Evolutionary conservation across 805 yeast species (phyloP).

Genomic region (Brettanomyces nanus): DNA sequence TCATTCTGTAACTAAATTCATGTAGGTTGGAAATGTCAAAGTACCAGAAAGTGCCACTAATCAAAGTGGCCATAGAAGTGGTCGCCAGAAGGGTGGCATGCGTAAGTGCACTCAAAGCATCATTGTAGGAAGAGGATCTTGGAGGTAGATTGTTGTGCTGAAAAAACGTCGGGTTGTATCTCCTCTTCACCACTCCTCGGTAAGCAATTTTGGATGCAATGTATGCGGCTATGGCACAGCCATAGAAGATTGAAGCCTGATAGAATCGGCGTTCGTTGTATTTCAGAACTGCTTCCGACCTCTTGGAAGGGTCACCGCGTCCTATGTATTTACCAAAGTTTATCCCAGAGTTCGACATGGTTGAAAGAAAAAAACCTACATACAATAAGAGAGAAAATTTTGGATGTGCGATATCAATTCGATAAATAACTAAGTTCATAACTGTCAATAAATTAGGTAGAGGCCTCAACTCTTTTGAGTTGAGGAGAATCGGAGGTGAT

Average conservation of each 20-base stretch:
- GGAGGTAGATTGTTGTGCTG: slow-evolving; percentile 87
- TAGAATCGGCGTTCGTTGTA: slow-evolving; percentile 55
- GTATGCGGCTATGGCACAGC: slow-evolving; percentile 65
- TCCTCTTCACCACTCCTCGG: slow-evolving; percentile 63
- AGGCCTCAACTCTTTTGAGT: slow-evolving; percentile 6
- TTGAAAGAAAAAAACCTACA: too few species aligned
- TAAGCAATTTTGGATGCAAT: slow-evolving; percentile 67
- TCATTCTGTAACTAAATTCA: slow-evolving; percentile 69
- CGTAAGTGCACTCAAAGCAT: slow-evolving; percentile 78
- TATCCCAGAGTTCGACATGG: slow-evolving; percentile 8
- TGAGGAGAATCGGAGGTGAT: slow-evolving; percentile 8
- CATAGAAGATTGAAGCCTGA: slow-evolving; percentile 67
- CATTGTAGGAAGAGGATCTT: slow-evolving; percentile 67
- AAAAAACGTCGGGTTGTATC: slow-evolving; percentile 67
- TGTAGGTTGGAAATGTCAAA: slow-evolving; percentile 58
- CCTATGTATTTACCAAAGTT: slow-evolving; percentile 26
- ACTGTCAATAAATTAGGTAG: too few species aligned
- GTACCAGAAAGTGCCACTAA: slow-evolving; percentile 74
- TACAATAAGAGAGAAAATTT: too few species aligned
- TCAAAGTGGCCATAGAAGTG: slow-evolving; percentile 61
- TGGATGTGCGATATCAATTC: too few species aligned
- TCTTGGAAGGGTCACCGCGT: slow-evolving; percentile 18
- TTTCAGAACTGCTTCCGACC: slow-evolving; percentile 30
- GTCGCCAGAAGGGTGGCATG: slow-evolving; percentile 73
- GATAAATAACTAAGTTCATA: too few species aligned